Percentiles rank a stretch among this genome's conserved stretches.
These are phyloP conservation scores for Chamaenerion angustifolium DNA, from an alignment of 345 rosid genomes.

Conservation along the genomic window DNA sequence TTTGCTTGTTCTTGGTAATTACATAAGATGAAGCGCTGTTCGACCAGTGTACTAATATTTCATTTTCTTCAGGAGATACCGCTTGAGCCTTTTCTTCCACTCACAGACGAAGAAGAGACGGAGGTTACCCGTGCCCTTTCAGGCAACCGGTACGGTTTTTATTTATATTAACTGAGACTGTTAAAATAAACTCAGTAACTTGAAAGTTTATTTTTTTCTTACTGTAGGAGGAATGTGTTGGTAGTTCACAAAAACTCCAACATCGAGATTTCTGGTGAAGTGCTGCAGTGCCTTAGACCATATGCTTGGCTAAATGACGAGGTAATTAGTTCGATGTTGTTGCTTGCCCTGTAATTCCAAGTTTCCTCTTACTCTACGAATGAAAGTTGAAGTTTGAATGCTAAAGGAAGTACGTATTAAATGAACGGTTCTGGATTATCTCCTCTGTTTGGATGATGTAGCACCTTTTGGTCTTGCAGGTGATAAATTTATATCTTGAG, in stretches of 20 bases:
- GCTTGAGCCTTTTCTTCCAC: constrained; percentile 51
- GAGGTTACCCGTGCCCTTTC: constrained; percentile 44
- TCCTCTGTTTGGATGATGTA: no score
- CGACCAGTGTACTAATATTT: neutral
- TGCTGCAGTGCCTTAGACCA: constrained; percentile 63
- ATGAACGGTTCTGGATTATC: no score
- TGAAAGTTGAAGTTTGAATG: constrained; percentile 2
- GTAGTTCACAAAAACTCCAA: constrained; percentile 45
- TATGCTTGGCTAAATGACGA: constrained; percentile 90
- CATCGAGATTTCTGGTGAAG: constrained; percentile 61
- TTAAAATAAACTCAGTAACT: neutral
- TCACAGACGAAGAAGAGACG: constrained; percentile 55
- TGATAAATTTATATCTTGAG: constrained; percentile 73
- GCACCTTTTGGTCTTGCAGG: constrained; percentile 29
- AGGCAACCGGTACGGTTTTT: constrained; percentile 30
- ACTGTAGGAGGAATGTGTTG: constrained; percentile 44
- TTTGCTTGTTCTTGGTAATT: neutral
- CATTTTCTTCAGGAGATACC: constrained; percentile 36
- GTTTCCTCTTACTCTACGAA: neutral
- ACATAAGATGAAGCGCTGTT: no score
- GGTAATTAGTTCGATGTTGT: constrained; percentile 23
- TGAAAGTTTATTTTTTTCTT: constrained; percentile 3
- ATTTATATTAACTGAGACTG: neutral
- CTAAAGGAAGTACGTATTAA: neutral
- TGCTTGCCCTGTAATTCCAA: no score